phyloP scores from a whole-genome alignment of 23 red algal species.

The Cyanidioschyzon merolae region DNA sequence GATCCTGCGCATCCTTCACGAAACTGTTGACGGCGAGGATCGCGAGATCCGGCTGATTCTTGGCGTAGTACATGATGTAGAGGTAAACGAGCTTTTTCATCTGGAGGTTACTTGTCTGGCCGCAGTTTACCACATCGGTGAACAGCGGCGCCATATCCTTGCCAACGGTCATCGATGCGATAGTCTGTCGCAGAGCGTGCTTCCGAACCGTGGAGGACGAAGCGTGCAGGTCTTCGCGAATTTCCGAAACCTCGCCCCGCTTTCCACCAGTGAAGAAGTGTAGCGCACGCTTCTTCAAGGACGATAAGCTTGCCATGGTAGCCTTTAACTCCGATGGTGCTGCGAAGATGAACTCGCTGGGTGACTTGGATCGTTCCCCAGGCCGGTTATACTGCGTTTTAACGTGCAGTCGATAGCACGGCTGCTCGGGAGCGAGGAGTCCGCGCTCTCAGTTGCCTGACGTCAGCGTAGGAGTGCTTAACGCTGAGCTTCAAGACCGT shows the following conservation, averaged over 20 bases:
- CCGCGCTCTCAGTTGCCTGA: too few species aligned
- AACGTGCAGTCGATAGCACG: too few species aligned
- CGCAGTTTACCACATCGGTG: conserved; percentile 88
- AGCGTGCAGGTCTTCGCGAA: conserved; percentile 49
- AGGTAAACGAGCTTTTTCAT: conserved; percentile 97
- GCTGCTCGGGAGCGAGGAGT: too few species aligned
- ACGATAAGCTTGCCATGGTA: too few species aligned
- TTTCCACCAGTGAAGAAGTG: conserved; percentile 31
- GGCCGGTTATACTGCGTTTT: too few species aligned
- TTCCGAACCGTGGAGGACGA: conserved; percentile 37
- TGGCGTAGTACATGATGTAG: conserved; percentile 84
- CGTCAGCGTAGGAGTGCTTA: too few species aligned
- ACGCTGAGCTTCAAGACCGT: too few species aligned
- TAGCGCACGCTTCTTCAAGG: neutral
- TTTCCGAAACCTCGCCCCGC: conserved; percentile 62
- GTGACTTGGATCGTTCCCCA: too few species aligned
- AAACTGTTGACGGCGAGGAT: conserved; percentile 94
- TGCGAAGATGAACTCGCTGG: too few species aligned
- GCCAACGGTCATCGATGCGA: conserved; percentile 80
- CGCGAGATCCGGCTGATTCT: conserved; percentile 57
- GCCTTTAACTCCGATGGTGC: too few species aligned
- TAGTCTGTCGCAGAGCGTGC: conserved; percentile 56
- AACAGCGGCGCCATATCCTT: conserved; percentile 81
- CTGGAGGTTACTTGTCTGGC: conserved; percentile 38
- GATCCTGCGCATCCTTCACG: conserved; percentile 70